These are phyloP conservation scores for Moelleriella libera DNA, from an alignment of 2,329 filamentous ascomycete species.

Conservation along the genomic window DNA sequence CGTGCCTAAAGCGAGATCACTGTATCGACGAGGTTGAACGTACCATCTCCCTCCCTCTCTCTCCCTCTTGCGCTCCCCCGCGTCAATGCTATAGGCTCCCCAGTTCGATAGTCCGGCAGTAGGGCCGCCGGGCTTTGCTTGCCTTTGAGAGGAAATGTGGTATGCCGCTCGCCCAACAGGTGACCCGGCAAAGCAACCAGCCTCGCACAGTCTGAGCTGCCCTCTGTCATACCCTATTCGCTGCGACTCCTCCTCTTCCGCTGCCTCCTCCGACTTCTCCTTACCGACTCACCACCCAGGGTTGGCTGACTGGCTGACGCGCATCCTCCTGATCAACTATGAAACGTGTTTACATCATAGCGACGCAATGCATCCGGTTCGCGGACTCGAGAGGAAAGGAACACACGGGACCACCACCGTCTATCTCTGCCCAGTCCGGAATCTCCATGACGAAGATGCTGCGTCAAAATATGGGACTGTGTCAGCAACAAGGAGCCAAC, in stretches of 20 bases:
- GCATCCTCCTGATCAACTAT: not conserved
- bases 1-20: slow-evolving; percentile 6
- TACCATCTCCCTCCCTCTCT: not conserved
- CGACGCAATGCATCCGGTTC: not conserved
- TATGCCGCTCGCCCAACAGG: too few relatives aligned
- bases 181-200: too few relatives aligned
- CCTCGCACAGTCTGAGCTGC: too few relatives aligned
- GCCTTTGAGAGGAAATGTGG: too few relatives aligned
- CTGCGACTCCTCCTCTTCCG: too few relatives aligned
- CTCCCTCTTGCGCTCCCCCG: not conserved
- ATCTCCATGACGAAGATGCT: not conserved
- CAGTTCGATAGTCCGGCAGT: not conserved
- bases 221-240: too few relatives aligned
- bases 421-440: not conserved
- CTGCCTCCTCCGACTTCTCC: too few relatives aligned
- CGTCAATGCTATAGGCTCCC: not conserved
- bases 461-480: not conserved
- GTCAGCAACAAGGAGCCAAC: too few relatives aligned
- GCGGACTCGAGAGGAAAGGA: not conserved
- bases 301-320: too few relatives aligned
- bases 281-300: too few relatives aligned
- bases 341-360: not conserved
- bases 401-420: not conserved
- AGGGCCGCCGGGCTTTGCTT: too few relatives aligned
- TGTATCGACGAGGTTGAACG: not conserved